A percentile compares a stretch with the other conserved stretches of the same genome.
Conservation (phyloP, 2,329 filamentous ascomycete species). For the Pseudogymnoascus sp. region DNA sequence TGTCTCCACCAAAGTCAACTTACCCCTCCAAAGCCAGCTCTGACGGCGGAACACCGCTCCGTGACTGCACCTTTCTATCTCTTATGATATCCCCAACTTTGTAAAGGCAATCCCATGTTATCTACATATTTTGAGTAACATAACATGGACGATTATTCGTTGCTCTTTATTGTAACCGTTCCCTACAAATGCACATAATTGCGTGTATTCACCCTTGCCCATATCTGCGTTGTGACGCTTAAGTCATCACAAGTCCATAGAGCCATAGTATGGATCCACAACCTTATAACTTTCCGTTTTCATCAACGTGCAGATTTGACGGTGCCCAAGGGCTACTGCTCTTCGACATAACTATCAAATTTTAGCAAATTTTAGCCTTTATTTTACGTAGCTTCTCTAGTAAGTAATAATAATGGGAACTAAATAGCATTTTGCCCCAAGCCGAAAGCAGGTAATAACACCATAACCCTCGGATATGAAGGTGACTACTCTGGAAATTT, state of each 20-base stretch:
- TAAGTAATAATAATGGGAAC: not conserved
- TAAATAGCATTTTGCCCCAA: not conserved
- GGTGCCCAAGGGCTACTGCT: not conserved
- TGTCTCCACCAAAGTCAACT: slow-evolving; percentile 4
- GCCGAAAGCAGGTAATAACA: not conserved
- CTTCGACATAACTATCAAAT: not conserved
- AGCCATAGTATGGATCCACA: slow-evolving; percentile 3
- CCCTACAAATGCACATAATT: not conserved
- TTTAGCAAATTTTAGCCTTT: not conserved
- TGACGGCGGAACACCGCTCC: not conserved
- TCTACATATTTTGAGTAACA: slow-evolving; percentile 3
- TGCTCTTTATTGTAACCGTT: slow-evolving; percentile 2
- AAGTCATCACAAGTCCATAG: slow-evolving; percentile 1
- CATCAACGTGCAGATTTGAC: slow-evolving; percentile 1
- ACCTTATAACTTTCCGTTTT: slow-evolving; percentile 7
- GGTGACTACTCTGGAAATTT: not conserved
- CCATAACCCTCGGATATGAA: not conserved
- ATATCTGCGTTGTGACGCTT: not conserved
- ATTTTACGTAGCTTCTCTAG: not conserved
- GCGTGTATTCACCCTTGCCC: not conserved
- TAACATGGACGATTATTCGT: not conserved
- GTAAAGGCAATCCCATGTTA: not conserved
- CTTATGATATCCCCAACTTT: not conserved
- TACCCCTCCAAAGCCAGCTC: slow-evolving; percentile 1
- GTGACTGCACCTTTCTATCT: not conserved